Percentiles rank a stretch among this genome's conserved stretches.
These are phyloP conservation scores for Pyrrhoderma lamaoense DNA, from an alignment of 1,284 basidiomycete genomes.

Conservation along the genomic window DNA sequence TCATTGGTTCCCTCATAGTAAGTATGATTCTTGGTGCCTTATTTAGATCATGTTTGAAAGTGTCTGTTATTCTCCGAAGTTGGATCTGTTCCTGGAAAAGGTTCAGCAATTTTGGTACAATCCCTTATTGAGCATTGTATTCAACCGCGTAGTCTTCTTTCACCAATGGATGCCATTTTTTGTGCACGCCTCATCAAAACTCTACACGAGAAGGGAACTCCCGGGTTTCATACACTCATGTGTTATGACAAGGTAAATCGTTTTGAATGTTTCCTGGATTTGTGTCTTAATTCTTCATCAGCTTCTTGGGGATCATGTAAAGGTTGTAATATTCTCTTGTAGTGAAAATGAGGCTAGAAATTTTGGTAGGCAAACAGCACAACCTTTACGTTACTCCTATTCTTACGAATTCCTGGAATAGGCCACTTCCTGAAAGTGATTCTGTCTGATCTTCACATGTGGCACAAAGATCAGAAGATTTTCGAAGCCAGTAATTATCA, in stretches of 20 bases:
- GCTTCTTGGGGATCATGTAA: slow-evolving; percentile 79
- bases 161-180: slow-evolving; percentile 94
- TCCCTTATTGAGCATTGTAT: slow-evolving; percentile 86
- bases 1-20: slow-evolving; percentile 82
- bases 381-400: slow-evolving; percentile 8
- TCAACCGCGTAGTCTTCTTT: slow-evolving; percentile 84
- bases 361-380: slow-evolving; percentile 59
- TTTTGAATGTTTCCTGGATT: background rate
- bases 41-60: background rate
- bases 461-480: slow-evolving; percentile 64
- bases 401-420: slow-evolving; percentile 26
- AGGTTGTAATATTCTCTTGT: slow-evolving; percentile 83
- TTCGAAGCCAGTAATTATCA: slow-evolving; percentile 62
- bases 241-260: slow-evolving; percentile 79
- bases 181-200: slow-evolving; percentile 88
- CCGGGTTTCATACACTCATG: slow-evolving; percentile 79
- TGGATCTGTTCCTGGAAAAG: slow-evolving; percentile 28
- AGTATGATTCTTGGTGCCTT: too few relatives aligned
- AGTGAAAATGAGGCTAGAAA: slow-evolving; percentile 96
- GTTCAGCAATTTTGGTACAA: slow-evolving; percentile 40
- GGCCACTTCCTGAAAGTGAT: slow-evolving; percentile 82
- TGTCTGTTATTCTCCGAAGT: slow-evolving; percentile 4
- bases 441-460: slow-evolving; percentile 67
- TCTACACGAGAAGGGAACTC: slow-evolving; percentile 80
- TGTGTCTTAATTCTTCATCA: slow-evolving; percentile 26